Evolutionary conservation across 768 basidiomycete species (phyloP), one percentile per base, ranked within the genome.

Genomic region (Collybia nuda): DNA sequence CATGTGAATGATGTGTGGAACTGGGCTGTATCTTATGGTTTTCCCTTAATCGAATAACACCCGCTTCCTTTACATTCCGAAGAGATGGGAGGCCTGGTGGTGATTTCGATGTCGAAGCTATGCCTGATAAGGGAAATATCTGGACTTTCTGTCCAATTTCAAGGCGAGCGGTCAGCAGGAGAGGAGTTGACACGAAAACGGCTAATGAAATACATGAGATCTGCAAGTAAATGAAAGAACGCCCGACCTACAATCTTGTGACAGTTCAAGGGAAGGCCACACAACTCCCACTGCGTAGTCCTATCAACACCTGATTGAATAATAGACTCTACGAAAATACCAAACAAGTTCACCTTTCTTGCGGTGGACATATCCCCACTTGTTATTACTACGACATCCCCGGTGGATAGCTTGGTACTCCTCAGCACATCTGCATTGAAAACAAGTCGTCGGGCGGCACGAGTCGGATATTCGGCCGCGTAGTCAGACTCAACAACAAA

Each of bases 211-310:
- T 46, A 52, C 42, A 32, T 32, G 32, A 32, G 32, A 11, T 32
- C 32, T 32, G 32, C 5, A 32, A 11, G 9, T 9, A 6, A 26
- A 32, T 32, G 32, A 32, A 32, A 32, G 14, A 32, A 48, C 8
- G 43, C 35, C 48, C 48, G 52, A 75, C 83, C 60, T 64, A 87
- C 90, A 71, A 53, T 82, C 78, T 45, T 74, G 75, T 22, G 81
- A 62, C 48, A 85, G 47, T 6, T 88, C 85, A 40, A 76, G 59
- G 35, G 85, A 86, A n/a, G 89, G 88, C 90, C 90, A 92, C 57
- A 80, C 77, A 40, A 84, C 69, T 5, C 90, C 90, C 47, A 90
- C 71, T 11, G 84, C 80, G 64, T 85, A 84, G 39, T 74, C 67
- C 85, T 87, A 62, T 62, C 50, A 39, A 21, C n/a, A 23, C 26